A percentile compares a stretch with the other conserved stretches of the same genome.
phyloP scores from a whole-genome alignment of 352 stramenopile genomes.

The Phytophthora rubi region DNA sequence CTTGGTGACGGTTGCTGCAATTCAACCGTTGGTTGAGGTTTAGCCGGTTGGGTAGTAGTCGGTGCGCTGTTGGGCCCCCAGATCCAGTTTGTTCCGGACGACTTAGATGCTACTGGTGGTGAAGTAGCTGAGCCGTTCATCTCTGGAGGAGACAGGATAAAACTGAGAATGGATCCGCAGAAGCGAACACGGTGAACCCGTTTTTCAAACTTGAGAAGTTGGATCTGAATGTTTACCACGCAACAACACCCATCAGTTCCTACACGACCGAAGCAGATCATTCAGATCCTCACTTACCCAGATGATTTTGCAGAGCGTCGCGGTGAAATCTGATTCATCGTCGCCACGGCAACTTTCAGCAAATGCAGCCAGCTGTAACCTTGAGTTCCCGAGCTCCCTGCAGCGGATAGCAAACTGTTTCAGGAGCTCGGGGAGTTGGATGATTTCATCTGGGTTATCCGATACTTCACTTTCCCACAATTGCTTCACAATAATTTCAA shows the following conservation, averaged over 20 bases:
- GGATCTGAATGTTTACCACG: constrained; percentile 27
- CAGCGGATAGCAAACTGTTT: constrained; percentile 30
- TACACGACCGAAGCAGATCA: not conserved
- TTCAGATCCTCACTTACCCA: constrained; percentile 37
- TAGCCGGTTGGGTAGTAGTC: constrained; percentile 1
- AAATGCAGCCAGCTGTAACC: constrained; percentile 33
- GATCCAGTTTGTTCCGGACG: constrained; percentile 28
- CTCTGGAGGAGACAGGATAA: constrained; percentile 16
- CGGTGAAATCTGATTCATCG: constrained; percentile 29
- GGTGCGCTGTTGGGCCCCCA: constrained; percentile 23
- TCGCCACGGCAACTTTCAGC: constrained; percentile 9
- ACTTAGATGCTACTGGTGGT: not conserved
- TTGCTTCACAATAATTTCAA: constrained; percentile 43
- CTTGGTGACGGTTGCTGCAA: not conserved
- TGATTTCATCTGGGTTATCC: constrained; percentile 18
- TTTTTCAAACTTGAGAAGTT: constrained; percentile 64
- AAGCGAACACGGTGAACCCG: constrained; percentile 65
- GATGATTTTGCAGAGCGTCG: constrained; percentile 54
- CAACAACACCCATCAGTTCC: not conserved
- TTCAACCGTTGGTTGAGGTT: constrained; percentile 1
- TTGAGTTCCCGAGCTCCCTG: constrained; percentile 28
- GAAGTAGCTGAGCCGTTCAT: not conserved
- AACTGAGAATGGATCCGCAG: constrained; percentile 25
- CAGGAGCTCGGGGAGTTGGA: constrained; percentile 45
- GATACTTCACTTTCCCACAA: constrained; percentile 34